Evolutionary conservation across 2,329 filamentous ascomycete species (phyloP).

Genomic region (Exophiala oligosperma): DNA sequence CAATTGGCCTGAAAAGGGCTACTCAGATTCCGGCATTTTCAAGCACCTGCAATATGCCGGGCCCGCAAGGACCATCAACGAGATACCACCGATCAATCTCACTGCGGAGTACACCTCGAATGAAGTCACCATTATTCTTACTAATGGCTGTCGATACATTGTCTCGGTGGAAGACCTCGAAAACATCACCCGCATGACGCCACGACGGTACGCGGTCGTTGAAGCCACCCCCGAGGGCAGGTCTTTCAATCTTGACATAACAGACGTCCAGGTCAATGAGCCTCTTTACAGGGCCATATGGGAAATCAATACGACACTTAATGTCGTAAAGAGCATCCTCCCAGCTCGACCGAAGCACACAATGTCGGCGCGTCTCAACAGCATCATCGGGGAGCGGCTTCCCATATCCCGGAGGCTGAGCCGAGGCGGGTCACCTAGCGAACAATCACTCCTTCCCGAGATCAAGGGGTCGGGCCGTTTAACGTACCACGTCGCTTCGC

Average conservation of each 20-base stretch:
- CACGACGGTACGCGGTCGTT: conserved; percentile 24
- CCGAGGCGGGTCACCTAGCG: conserved; percentile 1
- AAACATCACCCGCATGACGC: conserved; percentile 27
- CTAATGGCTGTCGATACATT: conserved; percentile 27
- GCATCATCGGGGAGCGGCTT: not conserved
- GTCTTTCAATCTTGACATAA: conserved; percentile 27
- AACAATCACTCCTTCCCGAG: conserved; percentile 23
- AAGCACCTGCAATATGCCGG: conserved; percentile 30
- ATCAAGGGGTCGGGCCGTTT: conserved; percentile 24
- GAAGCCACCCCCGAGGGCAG: conserved; percentile 21
- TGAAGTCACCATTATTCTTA: conserved; percentile 27
- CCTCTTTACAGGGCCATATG: conserved; percentile 26
- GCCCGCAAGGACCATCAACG: conserved; percentile 26
- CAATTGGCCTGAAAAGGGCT: conserved; percentile 31
- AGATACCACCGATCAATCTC: conserved; percentile 30
- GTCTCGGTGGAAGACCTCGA: conserved; percentile 28
- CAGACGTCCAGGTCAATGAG: conserved; percentile 27
- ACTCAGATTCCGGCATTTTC: conserved; percentile 30
- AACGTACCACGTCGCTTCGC: conserved; percentile 19
- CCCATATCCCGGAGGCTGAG: not conserved
- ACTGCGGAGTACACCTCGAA: conserved; percentile 13
- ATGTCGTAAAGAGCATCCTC: conserved; percentile 23
- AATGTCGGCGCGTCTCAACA: not conserved
- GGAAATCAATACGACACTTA: conserved; percentile 27
- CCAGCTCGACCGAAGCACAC: conserved; percentile 3